These are phyloP conservation scores for Chimonanthus salicifolius DNA, from an alignment of 164 flowering plant species.

Conservation along the genomic window DNA sequence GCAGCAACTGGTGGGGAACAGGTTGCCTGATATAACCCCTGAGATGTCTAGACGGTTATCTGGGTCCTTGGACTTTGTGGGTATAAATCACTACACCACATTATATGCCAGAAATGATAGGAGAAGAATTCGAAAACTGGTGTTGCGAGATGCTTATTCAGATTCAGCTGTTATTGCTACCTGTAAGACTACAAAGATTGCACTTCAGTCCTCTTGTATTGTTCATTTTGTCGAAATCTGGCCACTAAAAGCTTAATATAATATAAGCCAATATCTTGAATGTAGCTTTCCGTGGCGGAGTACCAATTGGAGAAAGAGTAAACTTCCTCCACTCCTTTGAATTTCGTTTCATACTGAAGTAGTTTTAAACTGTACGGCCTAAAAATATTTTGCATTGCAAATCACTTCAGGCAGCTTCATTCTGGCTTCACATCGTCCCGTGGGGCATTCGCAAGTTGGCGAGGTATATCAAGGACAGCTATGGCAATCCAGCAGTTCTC, in stretches of 20 bases:
- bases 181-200: constrained; percentile 36
- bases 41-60: constrained; percentile 33
- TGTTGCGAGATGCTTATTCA: constrained; percentile 63
- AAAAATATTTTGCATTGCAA: neutral
- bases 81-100: constrained; percentile 83
- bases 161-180: constrained; percentile 67
- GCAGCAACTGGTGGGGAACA: constrained; percentile 50
- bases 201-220: neutral
- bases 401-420: constrained; percentile 53
- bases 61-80: constrained; percentile 68
- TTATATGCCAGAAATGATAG: constrained; percentile 66
- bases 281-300: constrained; percentile 50
- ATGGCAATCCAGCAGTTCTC: constrained; percentile 62
- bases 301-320: constrained; percentile 76
- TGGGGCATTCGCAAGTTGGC: constrained; percentile 72
- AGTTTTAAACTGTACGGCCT: too few species aligned
- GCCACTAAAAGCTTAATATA: neutral
- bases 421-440: constrained; percentile 83
- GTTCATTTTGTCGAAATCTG: neutral
- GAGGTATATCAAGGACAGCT: constrained; percentile 56
- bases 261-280: constrained; percentile 10
- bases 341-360: neutral
- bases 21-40: constrained; percentile 54
- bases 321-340: neutral
- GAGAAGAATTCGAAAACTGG: constrained; percentile 39